A percentile compares a stretch with the other conserved stretches of the same genome.
Conservation (phyloP, 495 filamentous ascomycete genomes). For the Aspergillus saccharolyticus region DNA sequence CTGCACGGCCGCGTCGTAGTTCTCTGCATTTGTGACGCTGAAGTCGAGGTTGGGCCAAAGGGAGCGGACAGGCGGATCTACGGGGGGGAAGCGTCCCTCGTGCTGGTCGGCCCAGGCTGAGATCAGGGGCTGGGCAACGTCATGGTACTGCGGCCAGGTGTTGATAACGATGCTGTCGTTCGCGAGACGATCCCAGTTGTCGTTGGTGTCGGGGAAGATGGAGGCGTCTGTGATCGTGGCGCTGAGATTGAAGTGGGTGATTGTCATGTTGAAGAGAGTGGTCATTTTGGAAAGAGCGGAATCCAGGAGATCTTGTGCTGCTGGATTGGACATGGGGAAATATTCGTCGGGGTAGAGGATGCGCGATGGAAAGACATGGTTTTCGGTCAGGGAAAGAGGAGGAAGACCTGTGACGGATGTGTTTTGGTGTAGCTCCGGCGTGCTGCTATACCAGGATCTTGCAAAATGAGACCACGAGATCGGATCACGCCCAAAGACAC, state of each 20-base stretch:
- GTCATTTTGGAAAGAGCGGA: neutral
- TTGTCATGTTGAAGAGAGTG: slow-evolving; percentile 1
- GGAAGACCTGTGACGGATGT: neutral
- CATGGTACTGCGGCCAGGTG: slow-evolving; percentile 4
- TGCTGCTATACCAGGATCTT: neutral
- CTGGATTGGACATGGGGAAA: slow-evolving; percentile 3
- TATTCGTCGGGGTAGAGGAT: slow-evolving; percentile 11
- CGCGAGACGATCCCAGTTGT: neutral
- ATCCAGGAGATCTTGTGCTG: neutral
- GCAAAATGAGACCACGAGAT: slow-evolving; percentile 1
- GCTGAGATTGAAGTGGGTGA: slow-evolving; percentile 3
- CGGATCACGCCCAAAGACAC: slow-evolving; percentile 22
- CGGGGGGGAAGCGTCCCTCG: slow-evolving; percentile 6
- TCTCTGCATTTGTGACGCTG: neutral
- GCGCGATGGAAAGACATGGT: neutral
- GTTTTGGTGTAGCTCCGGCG: neutral
- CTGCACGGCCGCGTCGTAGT: neutral
- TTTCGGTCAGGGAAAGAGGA: neutral
- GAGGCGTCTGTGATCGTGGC: slow-evolving; percentile 1
- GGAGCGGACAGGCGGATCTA: neutral
- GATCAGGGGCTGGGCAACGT: neutral
- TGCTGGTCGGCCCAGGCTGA: neutral
- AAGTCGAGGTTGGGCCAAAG: neutral
- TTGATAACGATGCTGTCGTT: neutral
- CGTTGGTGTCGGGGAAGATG: slow-evolving; percentile 1